Conservation (phyloP, 208 protist species). For the Wallacemonas sp. region DNA sequence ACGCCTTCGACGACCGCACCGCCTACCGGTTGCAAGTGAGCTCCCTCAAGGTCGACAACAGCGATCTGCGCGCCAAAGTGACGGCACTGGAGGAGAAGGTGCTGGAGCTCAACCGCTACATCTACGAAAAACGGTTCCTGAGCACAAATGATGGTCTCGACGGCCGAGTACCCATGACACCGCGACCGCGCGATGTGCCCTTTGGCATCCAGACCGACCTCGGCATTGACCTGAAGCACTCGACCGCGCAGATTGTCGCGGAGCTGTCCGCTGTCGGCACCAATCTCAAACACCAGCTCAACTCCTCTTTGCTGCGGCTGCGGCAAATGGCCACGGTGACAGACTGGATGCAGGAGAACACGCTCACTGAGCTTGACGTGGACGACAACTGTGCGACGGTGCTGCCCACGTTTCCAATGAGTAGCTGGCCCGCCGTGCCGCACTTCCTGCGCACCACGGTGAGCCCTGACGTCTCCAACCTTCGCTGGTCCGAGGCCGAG, state of each 20-base stretch:
- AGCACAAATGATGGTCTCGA: slow-evolving; percentile 8
- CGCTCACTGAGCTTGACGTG: slow-evolving; percentile 31
- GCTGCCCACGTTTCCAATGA: slow-evolving; percentile 48
- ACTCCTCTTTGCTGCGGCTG: slow-evolving; percentile 51
- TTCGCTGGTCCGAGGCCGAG: slow-evolving; percentile 47
- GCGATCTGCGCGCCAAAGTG: slow-evolving; percentile 37
- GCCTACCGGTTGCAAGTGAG: slow-evolving; percentile 66
- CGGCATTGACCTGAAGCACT: slow-evolving; percentile 65
- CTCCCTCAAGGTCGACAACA: slow-evolving; percentile 49
- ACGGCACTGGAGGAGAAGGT: slow-evolving; percentile 38
- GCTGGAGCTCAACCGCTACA: slow-evolving; percentile 54
- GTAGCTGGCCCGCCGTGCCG: slow-evolving; percentile 47
- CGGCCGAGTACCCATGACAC: slow-evolving; percentile 35
- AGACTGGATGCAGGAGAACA: slow-evolving; percentile 59
- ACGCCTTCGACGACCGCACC: slow-evolving; percentile 68
- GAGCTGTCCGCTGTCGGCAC: slow-evolving; percentile 58
- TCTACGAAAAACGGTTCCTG: slow-evolving; percentile 70
- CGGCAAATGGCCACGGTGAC: slow-evolving; percentile 47
- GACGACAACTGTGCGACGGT: slow-evolving; percentile 28
- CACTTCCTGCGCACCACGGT: slow-evolving; percentile 74
- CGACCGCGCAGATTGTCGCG: slow-evolving; percentile 51
- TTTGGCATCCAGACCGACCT: slow-evolving; percentile 72
- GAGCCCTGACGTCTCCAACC: slow-evolving; percentile 55
- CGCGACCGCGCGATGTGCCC: slow-evolving; percentile 64
- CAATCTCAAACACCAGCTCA: slow-evolving; percentile 85